A percentile compares a stretch with the other conserved stretches of the same genome.
These are phyloP conservation scores for Cladobotryum mycophilum DNA, from an alignment of 2,329 filamentous ascomycete species.

Conservation along the genomic window DNA sequence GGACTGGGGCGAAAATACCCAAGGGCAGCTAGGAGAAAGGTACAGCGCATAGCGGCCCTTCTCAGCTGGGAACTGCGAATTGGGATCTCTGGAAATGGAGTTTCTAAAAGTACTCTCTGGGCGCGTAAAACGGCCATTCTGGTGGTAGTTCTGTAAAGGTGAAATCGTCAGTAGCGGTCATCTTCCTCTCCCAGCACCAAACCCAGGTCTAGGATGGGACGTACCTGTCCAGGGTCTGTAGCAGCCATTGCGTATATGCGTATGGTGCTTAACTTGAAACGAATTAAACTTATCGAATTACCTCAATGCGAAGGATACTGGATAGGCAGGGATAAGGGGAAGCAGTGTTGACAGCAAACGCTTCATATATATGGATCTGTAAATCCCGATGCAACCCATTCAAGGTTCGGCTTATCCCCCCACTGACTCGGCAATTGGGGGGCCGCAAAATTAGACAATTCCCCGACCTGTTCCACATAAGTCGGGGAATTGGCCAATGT, in stretches of 20 bases:
- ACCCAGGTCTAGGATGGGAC: background rate
- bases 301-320: too few relatives aligned
- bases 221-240: background rate
- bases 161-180: background rate
- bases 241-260: background rate
- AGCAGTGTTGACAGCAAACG: too few relatives aligned
- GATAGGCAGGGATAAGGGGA: too few relatives aligned
- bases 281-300: too few relatives aligned
- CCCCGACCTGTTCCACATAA: too few relatives aligned
- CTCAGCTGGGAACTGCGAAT: slow-evolving; percentile 50
- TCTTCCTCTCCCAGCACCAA: background rate
- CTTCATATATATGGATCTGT: too few relatives aligned
- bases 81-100: slow-evolving; percentile 45
- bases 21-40: slow-evolving; percentile 55
- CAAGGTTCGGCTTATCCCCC: too few relatives aligned
- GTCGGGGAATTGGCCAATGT: too few relatives aligned
- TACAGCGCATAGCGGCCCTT: slow-evolving; percentile 57
- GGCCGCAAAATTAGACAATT: too few relatives aligned
- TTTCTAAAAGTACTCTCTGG: slow-evolving; percentile 50
- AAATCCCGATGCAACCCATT: too few relatives aligned
- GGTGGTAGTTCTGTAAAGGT: slow-evolving; percentile 14
- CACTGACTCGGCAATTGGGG: too few relatives aligned
- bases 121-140: slow-evolving; percentile 47
- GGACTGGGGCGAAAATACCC: slow-evolving; percentile 35
- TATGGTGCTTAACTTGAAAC: too few relatives aligned